phyloP scores from a whole-genome alignment of 768 basidiomycete species.

The Collybiopsis luxurians region DNA sequence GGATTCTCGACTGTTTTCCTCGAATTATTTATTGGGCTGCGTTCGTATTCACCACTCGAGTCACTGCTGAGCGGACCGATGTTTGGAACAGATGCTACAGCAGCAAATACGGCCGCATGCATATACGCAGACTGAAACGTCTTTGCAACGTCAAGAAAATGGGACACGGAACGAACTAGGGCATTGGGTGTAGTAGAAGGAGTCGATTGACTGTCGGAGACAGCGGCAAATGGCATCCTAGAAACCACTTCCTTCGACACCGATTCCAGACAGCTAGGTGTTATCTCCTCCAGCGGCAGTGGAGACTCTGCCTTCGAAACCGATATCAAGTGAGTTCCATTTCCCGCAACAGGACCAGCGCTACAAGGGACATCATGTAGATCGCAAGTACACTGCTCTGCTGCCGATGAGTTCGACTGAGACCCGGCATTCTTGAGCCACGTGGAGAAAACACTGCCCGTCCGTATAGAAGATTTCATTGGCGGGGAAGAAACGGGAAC shows the following conservation, averaged over 20 bases:
- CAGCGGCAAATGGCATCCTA: not conserved
- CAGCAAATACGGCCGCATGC: constrained; percentile 47
- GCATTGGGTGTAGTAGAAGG: not conserved
- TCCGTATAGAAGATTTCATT: not conserved
- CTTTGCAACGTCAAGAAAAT: constrained; percentile 44
- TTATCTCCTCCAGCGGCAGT: not conserved
- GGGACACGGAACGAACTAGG: not conserved
- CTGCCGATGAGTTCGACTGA: not conserved
- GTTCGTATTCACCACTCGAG: constrained; percentile 2
- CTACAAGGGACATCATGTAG: not conserved
- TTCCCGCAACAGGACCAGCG: not conserved
- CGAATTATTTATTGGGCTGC: constrained; percentile 10
- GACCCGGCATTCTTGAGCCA: not conserved
- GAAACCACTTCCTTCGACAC: not conserved
- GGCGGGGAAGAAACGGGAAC: not conserved
- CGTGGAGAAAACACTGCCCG: not conserved
- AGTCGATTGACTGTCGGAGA: not conserved
- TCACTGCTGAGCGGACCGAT: not conserved
- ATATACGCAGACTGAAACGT: constrained; percentile 60
- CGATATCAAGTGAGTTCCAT: not conserved
- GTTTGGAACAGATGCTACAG: constrained; percentile 27
- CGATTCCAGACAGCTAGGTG: not conserved
- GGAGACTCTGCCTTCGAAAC: not conserved
- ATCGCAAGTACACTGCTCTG: not conserved
- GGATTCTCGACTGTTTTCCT: not conserved